Evolutionary conservation across 306 rosid genomes (phyloP), one percentile per base, ranked within the genome.

Genomic region (Arachis stenosperma): DNA sequence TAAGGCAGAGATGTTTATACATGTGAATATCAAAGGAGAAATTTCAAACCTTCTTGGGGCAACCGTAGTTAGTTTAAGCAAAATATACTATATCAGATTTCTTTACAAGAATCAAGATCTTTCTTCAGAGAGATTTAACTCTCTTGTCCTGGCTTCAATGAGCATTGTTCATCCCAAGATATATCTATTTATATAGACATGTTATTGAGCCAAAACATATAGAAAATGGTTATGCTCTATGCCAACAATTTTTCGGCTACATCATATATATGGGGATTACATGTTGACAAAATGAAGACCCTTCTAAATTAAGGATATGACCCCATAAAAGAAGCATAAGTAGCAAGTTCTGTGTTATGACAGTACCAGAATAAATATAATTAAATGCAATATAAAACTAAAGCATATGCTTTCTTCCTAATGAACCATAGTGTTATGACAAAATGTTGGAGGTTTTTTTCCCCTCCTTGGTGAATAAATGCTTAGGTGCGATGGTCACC

Each of bases 21-120:
- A 84, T 73, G 87, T 81, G 87, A 85, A 88, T 69, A 33, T 33
- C 83, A 74, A 63, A 61, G 72, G 55, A 50, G 70, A 22, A 70
- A 58, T 60, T 73, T 76, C 77, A 75, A 78, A 66, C 83, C 46
- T 83, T 83, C 46, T 83, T 83, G 88, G 87, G 80, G 81, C 58
- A 76, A 68, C 74, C 79, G 71, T 46, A 80, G 66, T 63, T 46
- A 80, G 66, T 59, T 69, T 69, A 17, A 17, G 75, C 43, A 65
- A 61, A 42, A 33, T 2, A 33, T 22, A 22, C 27, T 22, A 22
- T 54, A 75, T 70, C 58, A 73, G 86, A 80, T 87, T 86, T 69
- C 72, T 87, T 86, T 66, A 75, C 86, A 78, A 72, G 79, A 75
- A 82, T 85, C 90, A 82, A 83, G 63, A 83, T 82, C 78, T 76